Evolutionary conservation across 2,329 filamentous ascomycete species (phyloP), one percentile per base, ranked within the genome.

Genomic region (Penicillium occitanis): DNA sequence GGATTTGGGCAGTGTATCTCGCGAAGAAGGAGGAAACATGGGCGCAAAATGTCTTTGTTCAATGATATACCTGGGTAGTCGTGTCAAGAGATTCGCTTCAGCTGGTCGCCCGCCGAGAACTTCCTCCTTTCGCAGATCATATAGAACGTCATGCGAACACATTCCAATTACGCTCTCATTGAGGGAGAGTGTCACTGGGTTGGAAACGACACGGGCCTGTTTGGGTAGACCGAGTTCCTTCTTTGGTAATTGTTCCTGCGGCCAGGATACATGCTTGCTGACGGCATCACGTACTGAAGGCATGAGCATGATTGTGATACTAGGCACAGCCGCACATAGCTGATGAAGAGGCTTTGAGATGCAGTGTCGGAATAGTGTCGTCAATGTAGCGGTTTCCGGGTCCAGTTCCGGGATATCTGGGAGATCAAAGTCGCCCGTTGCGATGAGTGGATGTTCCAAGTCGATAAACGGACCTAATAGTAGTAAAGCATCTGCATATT

Each of bases 11-110:
- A 92, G 80, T 70, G 82, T 87, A 66, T 87, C 84, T 59, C 93
- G 85, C 61, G 90, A 88, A 13, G 88, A 85, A 0, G 94, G 89
- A 5, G 95, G 95, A 74, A 93, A 97, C 0, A 98, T 80, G 0
- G 95, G 95, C 73, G 92, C 92, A 78, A 93, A 98, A 74, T 95
- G 93, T 6, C 93, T 84, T 79, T 98, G 95, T 78, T 97, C 91
- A 66, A 99, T 87, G 19, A 99, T 78, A 70, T 95, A 90, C 22
- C 88, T 85, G 5, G 90, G 87, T 57, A 93, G 79, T n/a, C 94
- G 82, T 17, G 88, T 87, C 72, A 94, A 83, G 30, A 91, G 72
- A 70, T 91, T 88, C 0, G 83, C 76, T 63, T 88, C 85, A 8
- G 77, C 76, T 0, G 85, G 84, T 59, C 82, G 83, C 1, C 85